These are phyloP conservation scores for Canavalia ensiformis DNA, from an alignment of 306 rosid genomes.

Conservation along the genomic window DNA sequence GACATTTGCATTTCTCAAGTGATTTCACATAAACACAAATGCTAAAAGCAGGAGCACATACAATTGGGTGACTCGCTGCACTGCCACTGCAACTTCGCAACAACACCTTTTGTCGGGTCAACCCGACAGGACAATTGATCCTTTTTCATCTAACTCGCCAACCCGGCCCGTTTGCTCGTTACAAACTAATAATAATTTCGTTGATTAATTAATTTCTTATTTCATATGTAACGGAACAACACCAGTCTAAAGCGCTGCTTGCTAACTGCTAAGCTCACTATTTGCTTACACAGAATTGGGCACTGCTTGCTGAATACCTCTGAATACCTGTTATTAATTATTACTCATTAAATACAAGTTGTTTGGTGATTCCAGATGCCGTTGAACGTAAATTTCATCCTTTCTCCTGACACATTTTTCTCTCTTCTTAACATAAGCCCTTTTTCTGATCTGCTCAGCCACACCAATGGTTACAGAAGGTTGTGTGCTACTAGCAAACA, in stretches of 20 bases:
- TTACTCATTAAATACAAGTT: background rate
- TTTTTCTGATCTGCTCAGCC: background rate
- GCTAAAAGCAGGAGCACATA: background rate
- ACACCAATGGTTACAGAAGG: background rate
- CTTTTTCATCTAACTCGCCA: background rate
- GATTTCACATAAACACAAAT: background rate
- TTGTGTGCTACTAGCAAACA: background rate
- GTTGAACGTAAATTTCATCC: background rate
- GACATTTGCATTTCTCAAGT: constrained; percentile 47
- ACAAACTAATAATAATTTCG: background rate
- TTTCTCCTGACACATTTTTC: background rate
- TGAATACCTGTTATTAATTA: too few species aligned
- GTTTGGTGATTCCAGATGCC: background rate
- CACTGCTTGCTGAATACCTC: background rate
- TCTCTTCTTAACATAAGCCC: background rate
- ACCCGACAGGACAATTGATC: background rate
- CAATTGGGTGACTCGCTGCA: too few species aligned
- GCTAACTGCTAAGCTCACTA: background rate
- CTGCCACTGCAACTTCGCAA: background rate
- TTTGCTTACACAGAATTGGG: background rate
- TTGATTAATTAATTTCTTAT: too few species aligned
- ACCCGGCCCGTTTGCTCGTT: background rate
- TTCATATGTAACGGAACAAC: too few species aligned
- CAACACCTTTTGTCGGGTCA: background rate
- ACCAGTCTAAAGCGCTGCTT: too few species aligned